Evolutionary conservation across 208 protist genomes (phyloP), one percentile per base, ranked within the genome.

Genomic region (Leishmania martiniquensis): DNA sequence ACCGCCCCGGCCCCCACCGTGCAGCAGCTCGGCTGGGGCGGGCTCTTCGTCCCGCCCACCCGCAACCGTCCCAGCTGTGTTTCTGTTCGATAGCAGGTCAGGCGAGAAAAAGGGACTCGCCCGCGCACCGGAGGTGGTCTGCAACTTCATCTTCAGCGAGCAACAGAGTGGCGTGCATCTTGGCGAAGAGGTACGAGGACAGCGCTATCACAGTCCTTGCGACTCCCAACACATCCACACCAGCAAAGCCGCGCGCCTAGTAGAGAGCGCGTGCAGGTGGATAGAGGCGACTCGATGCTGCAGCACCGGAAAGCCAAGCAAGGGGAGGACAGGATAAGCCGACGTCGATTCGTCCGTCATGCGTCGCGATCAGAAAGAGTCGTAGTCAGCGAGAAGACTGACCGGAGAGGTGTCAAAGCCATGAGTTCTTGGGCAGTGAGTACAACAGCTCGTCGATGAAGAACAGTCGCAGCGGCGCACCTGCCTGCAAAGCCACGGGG

Each of bases 1-100:
- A 99, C 88, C 87, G 98, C 98, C 32, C 98, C 98, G 6, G 17
- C 89, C 76, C 44, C 94, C 91, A 37, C 93, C 91, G 25, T 97
- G 83, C 32, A 96, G 75, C 25, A 96, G 60, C 44, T 91, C 83
- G 54, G 70, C 76, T 55, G 88, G 84, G 25, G 72, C 73, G 15
- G 71, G 76, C 9, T 75, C 39, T 4, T 74, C 34, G 13, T 67
- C 67, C 42, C 15, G 25, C 25, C n/a, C n/a, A 34, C 42, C 25
- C 9, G 25, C 29, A 13, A 13, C 29, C 32, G 37, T 63, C 29
- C 29, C 25, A 63, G 3, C 57, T 37, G 12, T 29, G 29, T 12
- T 37, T 39, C 57, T 2, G 29, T 5, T 29, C 32, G 10, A 29
- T 63, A 29, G 12, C 29, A 25, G 12, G 13, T 2, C 37, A 63